Conservation (phyloP, 192 early-diverging fungal species). For the Coemansia furcata region DNA sequence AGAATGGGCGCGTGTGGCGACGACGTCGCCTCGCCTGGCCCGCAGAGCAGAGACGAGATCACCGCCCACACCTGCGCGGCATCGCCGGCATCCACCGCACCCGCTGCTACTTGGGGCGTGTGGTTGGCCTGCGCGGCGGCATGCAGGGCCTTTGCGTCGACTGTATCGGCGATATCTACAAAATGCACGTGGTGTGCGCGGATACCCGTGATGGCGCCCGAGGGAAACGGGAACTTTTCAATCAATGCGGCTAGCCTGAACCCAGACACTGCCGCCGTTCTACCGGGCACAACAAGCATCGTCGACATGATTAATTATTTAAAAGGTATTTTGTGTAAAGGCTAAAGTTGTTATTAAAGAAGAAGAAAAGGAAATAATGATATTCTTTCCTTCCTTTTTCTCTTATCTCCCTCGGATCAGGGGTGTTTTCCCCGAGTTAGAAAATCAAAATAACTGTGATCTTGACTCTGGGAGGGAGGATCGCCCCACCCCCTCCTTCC, state of each 20-base stretch:
- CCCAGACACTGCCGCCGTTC: slow-evolving; percentile 68
- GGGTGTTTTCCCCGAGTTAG: not conserved
- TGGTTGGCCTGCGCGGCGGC: slow-evolving; percentile 38
- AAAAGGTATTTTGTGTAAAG: not conserved
- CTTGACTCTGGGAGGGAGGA: not conserved
- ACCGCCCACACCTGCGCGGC: slow-evolving; percentile 29
- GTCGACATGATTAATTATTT: slow-evolving; percentile 16
- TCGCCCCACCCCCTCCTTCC: too few relatives aligned
- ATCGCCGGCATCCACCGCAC: not conserved
- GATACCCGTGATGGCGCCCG: slow-evolving; percentile 56
- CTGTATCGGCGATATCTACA: slow-evolving; percentile 51
- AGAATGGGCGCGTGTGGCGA: slow-evolving; percentile 25
- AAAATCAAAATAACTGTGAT: not conserved
- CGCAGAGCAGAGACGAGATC: slow-evolving; percentile 33
- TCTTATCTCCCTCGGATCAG: not conserved
- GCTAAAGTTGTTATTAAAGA: not conserved
- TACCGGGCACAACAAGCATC: slow-evolving; percentile 88
- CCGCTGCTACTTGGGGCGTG: slow-evolving; percentile 12
- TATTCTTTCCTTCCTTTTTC: not conserved
- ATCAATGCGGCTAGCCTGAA: slow-evolving; percentile 67
- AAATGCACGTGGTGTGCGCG: slow-evolving; percentile 76
- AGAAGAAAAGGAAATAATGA: not conserved
- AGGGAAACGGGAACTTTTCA: slow-evolving; percentile 57
- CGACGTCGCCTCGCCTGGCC: slow-evolving; percentile 21
- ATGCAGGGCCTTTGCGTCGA: slow-evolving; percentile 28